Evolutionary conservation across 2,329 filamentous ascomycete genomes (phyloP), one percentile per base, ranked within the genome.

Genomic region (Aspergillus persii): DNA sequence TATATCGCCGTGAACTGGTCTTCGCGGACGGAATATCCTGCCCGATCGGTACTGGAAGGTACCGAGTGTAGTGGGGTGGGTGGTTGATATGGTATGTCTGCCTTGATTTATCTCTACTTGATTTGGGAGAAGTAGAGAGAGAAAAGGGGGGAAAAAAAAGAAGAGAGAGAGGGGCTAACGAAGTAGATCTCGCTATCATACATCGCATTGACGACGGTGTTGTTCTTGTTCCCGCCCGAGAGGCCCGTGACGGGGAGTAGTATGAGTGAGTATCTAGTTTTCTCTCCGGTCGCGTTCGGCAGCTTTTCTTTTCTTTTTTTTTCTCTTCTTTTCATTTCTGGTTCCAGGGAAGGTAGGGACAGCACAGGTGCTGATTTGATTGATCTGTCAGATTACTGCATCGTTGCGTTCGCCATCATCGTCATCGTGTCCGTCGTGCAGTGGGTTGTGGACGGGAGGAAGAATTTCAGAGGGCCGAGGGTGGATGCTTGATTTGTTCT

Each of bases 161-260:
- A 23, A 23, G 18, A 23, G 18, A 23, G 18, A n/a, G 0, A 4
- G 1, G 2, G 18, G 2, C 3, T 44, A 9, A 1, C 2, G 46
- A 8, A n/a, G 15, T 33, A 87, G 89, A 62, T 74, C 36, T 66
- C 70, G 3, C 80, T 92, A 46, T 77, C 79, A 0, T 92, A 88
- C 74, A 84, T 87, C 0, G 76, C 86, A 11, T 71, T 91, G 12
- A 91, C 89, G 0, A 91, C 88, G 0, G 86, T 91, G 0, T 77
- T 92, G 1, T 92, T 92, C 70, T 80, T 91, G 3, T 90, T 92
- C 72, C 89, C 89, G 1, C 89, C 89, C 0, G 82, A 81, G 9
- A 70, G 86, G 1, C 87, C 86, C 0, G 86, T 89, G 1, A 86
- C 85, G 0, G 79, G 81, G 0, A 84, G 77, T 61, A 91, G 84